These are phyloP conservation scores for Gastrolobium villosum DNA, from an alignment of 306 rosid genomes.

Conservation along the genomic window DNA sequence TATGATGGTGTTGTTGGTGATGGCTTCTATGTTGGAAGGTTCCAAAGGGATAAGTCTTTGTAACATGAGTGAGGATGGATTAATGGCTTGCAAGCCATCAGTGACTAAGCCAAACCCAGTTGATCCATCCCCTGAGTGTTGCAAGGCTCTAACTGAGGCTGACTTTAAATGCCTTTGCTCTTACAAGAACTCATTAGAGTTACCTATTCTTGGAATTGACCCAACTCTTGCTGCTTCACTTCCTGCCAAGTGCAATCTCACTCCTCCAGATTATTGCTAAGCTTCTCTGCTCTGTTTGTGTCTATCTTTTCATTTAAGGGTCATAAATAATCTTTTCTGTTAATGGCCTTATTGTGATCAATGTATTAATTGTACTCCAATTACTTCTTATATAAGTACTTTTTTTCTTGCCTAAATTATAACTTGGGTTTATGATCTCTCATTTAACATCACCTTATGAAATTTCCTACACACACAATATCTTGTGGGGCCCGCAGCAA, in stretches of 20 bases:
- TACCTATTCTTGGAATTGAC: conserved; percentile 73
- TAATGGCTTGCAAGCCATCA: conserved; percentile 71
- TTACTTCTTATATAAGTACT: neutral
- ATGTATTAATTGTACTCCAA: neutral
- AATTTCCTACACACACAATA: too few relatives aligned
- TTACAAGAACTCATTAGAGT: conserved; percentile 60
- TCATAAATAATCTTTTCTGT: neutral
- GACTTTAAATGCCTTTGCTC: conserved; percentile 77
- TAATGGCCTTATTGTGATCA: neutral
- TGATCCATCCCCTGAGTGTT: conserved; percentile 60
- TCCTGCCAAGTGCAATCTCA: conserved; percentile 72
- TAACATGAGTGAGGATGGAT: conserved; percentile 59
- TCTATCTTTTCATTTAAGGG: neutral
- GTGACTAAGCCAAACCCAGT: conserved; percentile 67
- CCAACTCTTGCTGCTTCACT: conserved; percentile 71
- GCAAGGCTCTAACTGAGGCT: conserved; percentile 61
- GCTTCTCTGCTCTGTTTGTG: neutral
- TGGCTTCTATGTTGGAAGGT: conserved; percentile 27
- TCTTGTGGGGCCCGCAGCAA: too few relatives aligned
- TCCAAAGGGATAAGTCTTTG: conserved; percentile 54
- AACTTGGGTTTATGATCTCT: too few relatives aligned
- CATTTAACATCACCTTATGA: too few relatives aligned
- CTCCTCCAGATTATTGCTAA: conserved; percentile 62
- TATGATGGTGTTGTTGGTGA: conserved; percentile 32
- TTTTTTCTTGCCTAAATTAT: too few relatives aligned